These are phyloP conservation scores for Globisporangium emineosum DNA, from an alignment of 352 stramenopile genomes.

Conservation along the genomic window DNA sequence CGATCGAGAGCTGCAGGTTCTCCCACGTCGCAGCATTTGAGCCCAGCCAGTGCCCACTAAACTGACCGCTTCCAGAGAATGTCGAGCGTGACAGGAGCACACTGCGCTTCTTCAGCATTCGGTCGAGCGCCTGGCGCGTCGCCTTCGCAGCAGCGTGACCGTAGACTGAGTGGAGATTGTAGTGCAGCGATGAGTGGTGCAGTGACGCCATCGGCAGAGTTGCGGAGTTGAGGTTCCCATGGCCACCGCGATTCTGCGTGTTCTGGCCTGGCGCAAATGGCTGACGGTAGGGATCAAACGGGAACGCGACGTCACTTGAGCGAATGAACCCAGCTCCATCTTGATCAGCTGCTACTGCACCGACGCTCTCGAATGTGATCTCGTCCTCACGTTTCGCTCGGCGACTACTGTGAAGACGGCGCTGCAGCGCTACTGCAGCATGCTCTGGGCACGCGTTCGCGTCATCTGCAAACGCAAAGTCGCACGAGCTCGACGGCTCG, in stretches of 20 bases:
- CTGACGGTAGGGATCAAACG: slow-evolving; percentile 81
- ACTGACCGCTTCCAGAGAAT: slow-evolving; percentile 62
- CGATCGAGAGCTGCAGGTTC: slow-evolving; percentile 71
- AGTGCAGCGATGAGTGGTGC: slow-evolving; percentile 71
- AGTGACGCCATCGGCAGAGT: slow-evolving; percentile 75
- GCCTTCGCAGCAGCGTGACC: slow-evolving; percentile 56
- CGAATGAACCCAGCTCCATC: slow-evolving; percentile 45
- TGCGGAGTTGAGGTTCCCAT: slow-evolving; percentile 74
- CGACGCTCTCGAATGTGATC: slow-evolving; percentile 5
- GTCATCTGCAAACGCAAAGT: slow-evolving; percentile 36
- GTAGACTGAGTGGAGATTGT: slow-evolving; percentile 87
- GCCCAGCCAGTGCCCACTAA: slow-evolving; percentile 58
- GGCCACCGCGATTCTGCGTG: slow-evolving; percentile 25
- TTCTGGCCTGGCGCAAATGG: slow-evolving; percentile 69
- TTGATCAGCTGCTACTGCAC: not conserved
- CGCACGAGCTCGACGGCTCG: slow-evolving; percentile 71
- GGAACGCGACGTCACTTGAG: slow-evolving; percentile 64
- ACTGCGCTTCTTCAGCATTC: slow-evolving; percentile 53
- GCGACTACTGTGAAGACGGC: not conserved
- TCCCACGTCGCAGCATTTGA: slow-evolving; percentile 71
- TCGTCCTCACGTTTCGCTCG: not conserved
- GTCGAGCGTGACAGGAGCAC: slow-evolving; percentile 69
- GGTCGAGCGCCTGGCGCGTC: slow-evolving; percentile 47
- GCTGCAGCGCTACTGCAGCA: not conserved
- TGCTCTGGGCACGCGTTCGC: slow-evolving; percentile 29